Evolutionary conservation across 192 early-diverging fungal genomes (phyloP).

Genomic region (Coemansia erecta): DNA sequence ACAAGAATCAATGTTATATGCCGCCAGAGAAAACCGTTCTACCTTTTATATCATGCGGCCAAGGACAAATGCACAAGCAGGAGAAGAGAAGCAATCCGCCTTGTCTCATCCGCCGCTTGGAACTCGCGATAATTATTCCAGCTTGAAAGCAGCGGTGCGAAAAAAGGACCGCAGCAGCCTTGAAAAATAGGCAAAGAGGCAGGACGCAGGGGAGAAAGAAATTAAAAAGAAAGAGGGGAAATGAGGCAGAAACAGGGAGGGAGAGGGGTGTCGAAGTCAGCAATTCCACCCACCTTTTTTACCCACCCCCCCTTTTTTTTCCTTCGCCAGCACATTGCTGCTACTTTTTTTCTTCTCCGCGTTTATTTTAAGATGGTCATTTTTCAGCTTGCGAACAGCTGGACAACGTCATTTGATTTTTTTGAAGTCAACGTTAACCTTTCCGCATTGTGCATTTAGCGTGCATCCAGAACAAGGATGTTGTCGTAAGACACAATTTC

Average conservation of each 20-base stretch:
- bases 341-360: background rate
- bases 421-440: too few species aligned
- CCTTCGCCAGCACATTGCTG: background rate
- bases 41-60: background rate
- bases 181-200: slow-evolving; percentile 6
- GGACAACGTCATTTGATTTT: background rate
- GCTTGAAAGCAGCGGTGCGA: background rate
- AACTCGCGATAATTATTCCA: too few species aligned
- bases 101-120: too few species aligned
- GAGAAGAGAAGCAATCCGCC: background rate
- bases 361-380: background rate
- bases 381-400: background rate
- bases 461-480: too few species aligned
- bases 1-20: too few species aligned
- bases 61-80: background rate
- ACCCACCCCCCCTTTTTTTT: background rate
- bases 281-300: slow-evolving; percentile 1
- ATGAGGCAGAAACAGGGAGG: background rate
- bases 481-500: too few species aligned
- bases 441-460: too few species aligned
- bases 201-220: background rate
- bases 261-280: slow-evolving; percentile 5
- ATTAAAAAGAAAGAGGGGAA: background rate
- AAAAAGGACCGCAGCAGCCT: background rate
- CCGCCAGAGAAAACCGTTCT: background rate